phyloP scores from a whole-genome alignment of 1,284 basidiomycete genomes.

The Austropuccinia psidii region DNA sequence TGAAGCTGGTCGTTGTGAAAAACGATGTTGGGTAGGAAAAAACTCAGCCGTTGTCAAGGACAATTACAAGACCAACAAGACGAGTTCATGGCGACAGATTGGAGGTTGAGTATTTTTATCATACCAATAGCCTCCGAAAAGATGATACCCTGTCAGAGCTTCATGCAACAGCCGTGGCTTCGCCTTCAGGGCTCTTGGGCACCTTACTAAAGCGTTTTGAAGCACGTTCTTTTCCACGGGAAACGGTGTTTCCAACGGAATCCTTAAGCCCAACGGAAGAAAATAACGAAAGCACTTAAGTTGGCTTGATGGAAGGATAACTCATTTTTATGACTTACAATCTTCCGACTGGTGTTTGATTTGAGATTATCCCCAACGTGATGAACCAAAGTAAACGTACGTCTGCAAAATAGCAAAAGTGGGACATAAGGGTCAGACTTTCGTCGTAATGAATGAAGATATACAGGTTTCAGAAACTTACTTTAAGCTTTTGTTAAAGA shows the following conservation, averaged over 20 bases:
- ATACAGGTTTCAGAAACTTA: not conserved
- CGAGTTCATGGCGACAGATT: too few species aligned
- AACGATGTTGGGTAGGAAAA: too few species aligned
- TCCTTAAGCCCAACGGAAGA: not conserved
- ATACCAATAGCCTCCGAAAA: too few species aligned
- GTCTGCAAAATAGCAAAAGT: conserved; percentile 1
- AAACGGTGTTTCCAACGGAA: conserved; percentile 6
- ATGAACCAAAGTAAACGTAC: conserved; percentile 16
- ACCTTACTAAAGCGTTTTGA: conserved; percentile 19
- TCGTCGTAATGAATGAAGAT: too few species aligned
- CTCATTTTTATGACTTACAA: not conserved
- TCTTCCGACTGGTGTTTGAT: conserved; percentile 1
- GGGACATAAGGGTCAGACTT: not conserved
- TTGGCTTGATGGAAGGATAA: not conserved
- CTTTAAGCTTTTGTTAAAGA: conserved; percentile 28
- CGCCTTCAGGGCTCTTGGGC: not conserved
- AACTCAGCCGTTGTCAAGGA: too few species aligned
- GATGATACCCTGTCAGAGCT: too few species aligned
- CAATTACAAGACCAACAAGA: too few species aligned
- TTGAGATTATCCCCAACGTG: not conserved
- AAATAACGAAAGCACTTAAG: not conserved
- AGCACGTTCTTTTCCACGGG: not conserved
- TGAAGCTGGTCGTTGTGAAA: too few species aligned
- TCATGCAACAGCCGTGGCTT: not conserved
- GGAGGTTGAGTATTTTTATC: too few species aligned